Percentiles rank a stretch among this genome's conserved stretches.
Evolutionary conservation across 2,329 filamentous ascomycete species (phyloP).

Genomic region (Colletotrichum paranaense): DNA sequence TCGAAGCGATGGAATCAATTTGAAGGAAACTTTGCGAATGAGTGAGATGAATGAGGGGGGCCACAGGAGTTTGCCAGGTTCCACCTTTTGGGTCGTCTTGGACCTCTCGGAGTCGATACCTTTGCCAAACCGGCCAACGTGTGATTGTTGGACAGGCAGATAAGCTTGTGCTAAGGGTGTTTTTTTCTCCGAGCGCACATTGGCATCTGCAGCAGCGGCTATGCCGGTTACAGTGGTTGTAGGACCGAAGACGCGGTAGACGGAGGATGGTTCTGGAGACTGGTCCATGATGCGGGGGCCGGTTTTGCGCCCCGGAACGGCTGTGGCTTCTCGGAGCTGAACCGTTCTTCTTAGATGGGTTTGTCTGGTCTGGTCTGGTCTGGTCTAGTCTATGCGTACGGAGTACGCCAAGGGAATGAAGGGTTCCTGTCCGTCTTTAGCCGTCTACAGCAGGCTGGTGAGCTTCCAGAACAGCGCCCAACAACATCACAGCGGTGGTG

Average conservation of each 20-base stretch:
- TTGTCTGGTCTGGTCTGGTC: not conserved
- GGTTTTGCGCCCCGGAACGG: not conserved
- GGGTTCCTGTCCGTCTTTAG: constrained; percentile 18
- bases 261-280: not conserved
- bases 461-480: constrained; percentile 23
- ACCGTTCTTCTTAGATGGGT: not conserved
- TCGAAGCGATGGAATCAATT: constrained; percentile 3
- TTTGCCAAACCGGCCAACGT: constrained; percentile 11
- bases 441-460: constrained; percentile 13
- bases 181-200: constrained; percentile 27
- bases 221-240: constrained; percentile 16
- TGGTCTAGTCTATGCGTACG: not conserved
- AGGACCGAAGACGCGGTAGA: constrained; percentile 3
- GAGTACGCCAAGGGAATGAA: not conserved
- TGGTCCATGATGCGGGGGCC: constrained; percentile 3
- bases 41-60: constrained; percentile 4
- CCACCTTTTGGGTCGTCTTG: constrained; percentile 12
- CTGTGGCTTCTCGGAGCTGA: constrained; percentile 4
- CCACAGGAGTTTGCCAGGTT: not conserved
- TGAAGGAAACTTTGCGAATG: constrained; percentile 11
- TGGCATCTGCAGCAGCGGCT: constrained; percentile 28
- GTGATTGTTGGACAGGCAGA: constrained; percentile 29
- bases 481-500: constrained; percentile 1
- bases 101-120: constrained; percentile 32
- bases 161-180: not conserved